Conservation (phyloP, 2,329 filamentous ascomycete species). For the Calonectria pauciramosa region DNA sequence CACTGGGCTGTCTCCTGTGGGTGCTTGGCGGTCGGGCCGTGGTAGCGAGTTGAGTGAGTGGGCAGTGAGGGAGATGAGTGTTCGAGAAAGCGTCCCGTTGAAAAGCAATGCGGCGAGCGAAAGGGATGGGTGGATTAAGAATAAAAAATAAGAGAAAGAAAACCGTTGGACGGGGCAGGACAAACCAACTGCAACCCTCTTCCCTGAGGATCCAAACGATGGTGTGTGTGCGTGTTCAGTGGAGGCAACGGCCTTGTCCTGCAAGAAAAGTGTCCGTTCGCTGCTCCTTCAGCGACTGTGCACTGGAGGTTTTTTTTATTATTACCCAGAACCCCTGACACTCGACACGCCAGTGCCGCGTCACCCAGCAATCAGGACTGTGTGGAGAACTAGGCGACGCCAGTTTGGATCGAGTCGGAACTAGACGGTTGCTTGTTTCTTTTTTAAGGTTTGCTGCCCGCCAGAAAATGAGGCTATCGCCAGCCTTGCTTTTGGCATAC, state of each 20-base stretch:
- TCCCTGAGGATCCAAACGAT: slow-evolving; percentile 4
- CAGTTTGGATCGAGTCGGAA: not conserved
- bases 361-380: slow-evolving; percentile 12
- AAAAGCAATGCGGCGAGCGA: slow-evolving; percentile 1
- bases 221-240: slow-evolving; percentile 12
- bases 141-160: not conserved
- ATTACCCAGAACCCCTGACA: slow-evolving; percentile 24
- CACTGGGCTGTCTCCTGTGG: not conserved
- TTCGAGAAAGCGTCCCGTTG: not conserved
- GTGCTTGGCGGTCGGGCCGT: not conserved
- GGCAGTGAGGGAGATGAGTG: not conserved
- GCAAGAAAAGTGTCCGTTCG: not conserved
- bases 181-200: not conserved
- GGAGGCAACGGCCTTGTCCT: slow-evolving; percentile 6
- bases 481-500: not conserved
- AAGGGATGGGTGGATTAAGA: not conserved
- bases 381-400: not conserved
- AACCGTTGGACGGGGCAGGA: not conserved
- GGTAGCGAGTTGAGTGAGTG: not conserved
- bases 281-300: not conserved
- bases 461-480: slow-evolving; percentile 9
- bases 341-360: slow-evolving; percentile 27
- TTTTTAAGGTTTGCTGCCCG: not conserved
- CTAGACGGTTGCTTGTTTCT: not conserved
- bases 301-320: slow-evolving; percentile 13